Percentiles rank a stretch among this genome's conserved stretches.
phyloP scores from a whole-genome alignment of 139 green algal species.

The Chlorella sp. region DNA sequence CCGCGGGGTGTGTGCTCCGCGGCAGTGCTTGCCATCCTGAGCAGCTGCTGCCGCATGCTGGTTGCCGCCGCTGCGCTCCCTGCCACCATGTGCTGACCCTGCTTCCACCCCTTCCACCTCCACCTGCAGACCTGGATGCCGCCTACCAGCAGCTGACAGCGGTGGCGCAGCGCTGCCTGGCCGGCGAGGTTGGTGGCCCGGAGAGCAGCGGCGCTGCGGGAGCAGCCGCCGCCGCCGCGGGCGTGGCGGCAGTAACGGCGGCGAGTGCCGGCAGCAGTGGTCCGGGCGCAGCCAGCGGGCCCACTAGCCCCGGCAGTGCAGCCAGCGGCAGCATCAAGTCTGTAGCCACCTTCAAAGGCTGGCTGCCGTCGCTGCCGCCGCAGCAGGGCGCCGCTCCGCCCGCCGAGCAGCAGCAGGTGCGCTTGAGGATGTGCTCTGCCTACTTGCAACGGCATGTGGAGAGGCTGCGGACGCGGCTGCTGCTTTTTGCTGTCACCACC shows the following conservation, averaged over 20 bases:
- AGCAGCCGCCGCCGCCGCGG: not conserved
- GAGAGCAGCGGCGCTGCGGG: not conserved
- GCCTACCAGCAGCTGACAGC: constrained; percentile 58
- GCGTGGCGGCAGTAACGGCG: not conserved
- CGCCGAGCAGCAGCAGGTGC: not conserved
- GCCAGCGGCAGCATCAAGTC: not conserved
- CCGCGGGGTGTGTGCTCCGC: too few relatives aligned
- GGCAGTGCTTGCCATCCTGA: too few relatives aligned
- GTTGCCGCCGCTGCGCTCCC: too few relatives aligned
- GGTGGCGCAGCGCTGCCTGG: constrained; percentile 52
- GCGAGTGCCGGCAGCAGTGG: not conserved
- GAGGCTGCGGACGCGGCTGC: not conserved
- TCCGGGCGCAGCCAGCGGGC: not conserved
- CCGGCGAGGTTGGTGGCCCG: constrained; percentile 39
- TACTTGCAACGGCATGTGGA: too few relatives aligned
- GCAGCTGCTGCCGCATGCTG: too few relatives aligned
- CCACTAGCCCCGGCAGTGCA: not conserved
- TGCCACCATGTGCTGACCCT: too few relatives aligned
- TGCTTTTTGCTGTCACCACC: too few relatives aligned
- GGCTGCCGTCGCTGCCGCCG: not conserved
- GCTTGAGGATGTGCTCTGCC: not conserved
- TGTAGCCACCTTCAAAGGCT: constrained; percentile 14
- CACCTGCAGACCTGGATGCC: constrained; percentile 61
- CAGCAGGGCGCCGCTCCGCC: not conserved
- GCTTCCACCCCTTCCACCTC: too few relatives aligned